A percentile compares a stretch with the other conserved stretches of the same genome.
Evolutionary conservation across 2,329 filamentous ascomycete species (phyloP).

Genomic region (Penicillium frequentans): DNA sequence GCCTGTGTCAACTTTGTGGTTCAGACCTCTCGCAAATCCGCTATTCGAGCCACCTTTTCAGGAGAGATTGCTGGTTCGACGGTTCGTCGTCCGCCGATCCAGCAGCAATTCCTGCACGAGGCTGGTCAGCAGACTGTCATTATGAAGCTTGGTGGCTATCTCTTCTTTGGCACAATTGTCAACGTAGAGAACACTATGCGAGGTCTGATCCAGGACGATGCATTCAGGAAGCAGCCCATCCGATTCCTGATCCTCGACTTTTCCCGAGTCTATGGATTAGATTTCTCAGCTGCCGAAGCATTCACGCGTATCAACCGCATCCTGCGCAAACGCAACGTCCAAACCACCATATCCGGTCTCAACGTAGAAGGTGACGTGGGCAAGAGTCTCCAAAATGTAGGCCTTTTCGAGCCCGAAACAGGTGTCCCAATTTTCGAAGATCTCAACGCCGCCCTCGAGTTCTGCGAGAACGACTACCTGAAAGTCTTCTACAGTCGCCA

Average conservation of each 20-base stretch:
- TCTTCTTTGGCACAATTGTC: slow-evolving; percentile 99
- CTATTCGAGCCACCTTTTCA: slow-evolving; percentile 85
- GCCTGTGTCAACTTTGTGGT: slow-evolving; percentile 90
- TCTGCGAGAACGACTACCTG: slow-evolving; percentile 90
- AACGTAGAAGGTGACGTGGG: slow-evolving; percentile 74
- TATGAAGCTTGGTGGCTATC: slow-evolving; percentile 86
- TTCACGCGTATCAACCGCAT: slow-evolving; percentile 91
- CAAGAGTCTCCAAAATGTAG: slow-evolving; percentile 76
- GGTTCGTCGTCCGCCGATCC: slow-evolving; percentile 84
- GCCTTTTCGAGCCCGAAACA: slow-evolving; percentile 71
- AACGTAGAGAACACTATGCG: slow-evolving; percentile 89
- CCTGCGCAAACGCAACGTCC: slow-evolving; percentile 72
- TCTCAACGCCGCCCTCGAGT: slow-evolving; percentile 89
- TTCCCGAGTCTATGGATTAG: slow-evolving; percentile 83
- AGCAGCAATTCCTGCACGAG: slow-evolving; percentile 80
- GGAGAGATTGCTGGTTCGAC: slow-evolving; percentile 89
- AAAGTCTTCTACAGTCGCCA: slow-evolving; percentile 74
- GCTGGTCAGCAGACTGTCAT: slow-evolving; percentile 87
- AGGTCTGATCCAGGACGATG: slow-evolving; percentile 75
- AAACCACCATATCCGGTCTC: slow-evolving; percentile 80
- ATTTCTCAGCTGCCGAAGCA: slow-evolving; percentile 94
- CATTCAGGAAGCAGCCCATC: slow-evolving; percentile 75
- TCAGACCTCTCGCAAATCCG: slow-evolving; percentile 85
- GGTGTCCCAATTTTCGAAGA: slow-evolving; percentile 81
- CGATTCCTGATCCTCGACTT: slow-evolving; percentile 89